A percentile compares a stretch with the other conserved stretches of the same genome.
phyloP scores from a whole-genome alignment of 768 basidiomycete genomes.

The Rubroboletus satanas region DNA sequence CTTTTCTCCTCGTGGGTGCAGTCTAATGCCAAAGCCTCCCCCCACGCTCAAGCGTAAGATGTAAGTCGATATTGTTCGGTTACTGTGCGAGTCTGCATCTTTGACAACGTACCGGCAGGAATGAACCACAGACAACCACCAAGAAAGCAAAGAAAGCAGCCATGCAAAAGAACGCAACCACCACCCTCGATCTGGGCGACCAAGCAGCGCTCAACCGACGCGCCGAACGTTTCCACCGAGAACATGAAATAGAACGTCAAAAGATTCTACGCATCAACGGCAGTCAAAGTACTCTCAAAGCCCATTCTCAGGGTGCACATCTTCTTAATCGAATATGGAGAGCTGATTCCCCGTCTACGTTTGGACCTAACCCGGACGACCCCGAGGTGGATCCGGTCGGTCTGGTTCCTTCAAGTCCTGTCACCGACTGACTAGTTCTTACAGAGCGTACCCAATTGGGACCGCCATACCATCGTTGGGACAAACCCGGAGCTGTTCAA shows the following conservation, averaged over 20 bases:
- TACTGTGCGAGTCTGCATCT: background rate
- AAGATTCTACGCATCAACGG: slow-evolving; percentile 37
- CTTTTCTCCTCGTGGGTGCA: slow-evolving; percentile 24
- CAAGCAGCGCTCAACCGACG: slow-evolving; percentile 68
- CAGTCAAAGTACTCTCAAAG: slow-evolving; percentile 36
- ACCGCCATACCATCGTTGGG: slow-evolving; percentile 91
- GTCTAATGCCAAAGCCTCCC: slow-evolving; percentile 58
- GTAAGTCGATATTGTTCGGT: slow-evolving; percentile 36
- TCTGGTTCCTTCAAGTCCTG: slow-evolving; percentile 7
- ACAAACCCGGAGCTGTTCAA: slow-evolving; percentile 89
- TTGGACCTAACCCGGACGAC: slow-evolving; percentile 50
- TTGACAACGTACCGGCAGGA: slow-evolving; percentile 28
- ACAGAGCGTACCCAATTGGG: slow-evolving; percentile 97
- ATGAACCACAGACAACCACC: slow-evolving; percentile 42
- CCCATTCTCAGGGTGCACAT: slow-evolving; percentile 50
- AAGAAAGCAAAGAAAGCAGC: slow-evolving; percentile 60
- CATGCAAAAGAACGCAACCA: slow-evolving; percentile 38
- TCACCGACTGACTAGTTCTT: slow-evolving; percentile 6
- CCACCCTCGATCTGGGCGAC: slow-evolving; percentile 55
- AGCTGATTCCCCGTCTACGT: slow-evolving; percentile 49
- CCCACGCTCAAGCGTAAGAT: slow-evolving; percentile 66
- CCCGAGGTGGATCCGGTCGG: slow-evolving; percentile 71
- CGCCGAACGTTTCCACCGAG: slow-evolving; percentile 86
- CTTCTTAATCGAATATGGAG: slow-evolving; percentile 45
- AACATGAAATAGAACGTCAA: slow-evolving; percentile 82